Evolutionary conservation across 2,329 filamentous ascomycete species (phyloP).

Genomic region (Emergomyces orientalis): DNA sequence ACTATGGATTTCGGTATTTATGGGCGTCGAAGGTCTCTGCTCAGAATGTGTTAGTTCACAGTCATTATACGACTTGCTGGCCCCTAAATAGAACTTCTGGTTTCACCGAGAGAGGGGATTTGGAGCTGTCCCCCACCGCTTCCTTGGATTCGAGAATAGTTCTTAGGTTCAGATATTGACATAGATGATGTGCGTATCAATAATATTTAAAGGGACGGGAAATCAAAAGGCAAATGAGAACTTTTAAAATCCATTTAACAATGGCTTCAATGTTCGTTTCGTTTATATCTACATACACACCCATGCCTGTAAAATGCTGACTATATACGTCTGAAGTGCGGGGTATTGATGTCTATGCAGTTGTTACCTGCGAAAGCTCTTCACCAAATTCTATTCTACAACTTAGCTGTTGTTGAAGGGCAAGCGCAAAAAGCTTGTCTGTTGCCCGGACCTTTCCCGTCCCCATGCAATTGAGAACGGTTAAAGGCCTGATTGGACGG

Average conservation of each 20-base stretch:
- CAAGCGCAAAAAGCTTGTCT: background rate
- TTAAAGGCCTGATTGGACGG: constrained; percentile 21
- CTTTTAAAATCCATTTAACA: no score
- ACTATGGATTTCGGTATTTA: constrained; percentile 14
- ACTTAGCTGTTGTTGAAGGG: background rate
- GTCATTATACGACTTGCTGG: no score
- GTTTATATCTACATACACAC: background rate
- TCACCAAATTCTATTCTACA: background rate
- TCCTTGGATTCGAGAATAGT: no score
- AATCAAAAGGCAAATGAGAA: no score
- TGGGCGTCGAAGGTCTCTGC: constrained; percentile 19
- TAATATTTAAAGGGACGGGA: no score
- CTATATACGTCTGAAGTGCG: background rate
- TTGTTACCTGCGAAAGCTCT: background rate
- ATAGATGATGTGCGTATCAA: no score
- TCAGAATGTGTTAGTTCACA: no score
- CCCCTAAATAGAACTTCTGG: no score
- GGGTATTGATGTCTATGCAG: background rate
- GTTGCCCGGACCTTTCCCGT: background rate
- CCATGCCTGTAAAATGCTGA: background rate
- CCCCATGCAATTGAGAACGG: background rate
- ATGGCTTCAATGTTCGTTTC: no score
- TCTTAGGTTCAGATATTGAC: no score
- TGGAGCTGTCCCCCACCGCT: no score
- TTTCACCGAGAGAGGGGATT: no score